A percentile compares a stretch with the other conserved stretches of the same genome.
phyloP scores from a whole-genome alignment of 768 basidiomycete genomes.

The Trichaptum fuscoviolaceum region DNA sequence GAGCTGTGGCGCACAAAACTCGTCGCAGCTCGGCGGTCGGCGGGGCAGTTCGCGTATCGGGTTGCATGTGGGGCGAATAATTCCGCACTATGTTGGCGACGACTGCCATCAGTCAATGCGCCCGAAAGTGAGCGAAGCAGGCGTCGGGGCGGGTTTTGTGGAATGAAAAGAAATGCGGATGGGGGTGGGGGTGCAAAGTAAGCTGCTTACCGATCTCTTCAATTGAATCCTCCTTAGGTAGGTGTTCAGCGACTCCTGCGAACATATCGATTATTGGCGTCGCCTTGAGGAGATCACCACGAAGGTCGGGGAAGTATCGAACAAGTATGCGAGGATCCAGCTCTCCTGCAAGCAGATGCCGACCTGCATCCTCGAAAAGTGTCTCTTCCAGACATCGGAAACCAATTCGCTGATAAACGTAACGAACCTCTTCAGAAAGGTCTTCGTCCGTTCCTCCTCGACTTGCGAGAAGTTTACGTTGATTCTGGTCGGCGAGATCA shows the following conservation, averaged over 20 bases:
- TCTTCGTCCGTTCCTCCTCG: conserved; percentile 51
- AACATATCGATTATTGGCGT: conserved; percentile 64
- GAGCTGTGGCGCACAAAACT: conserved; percentile 58
- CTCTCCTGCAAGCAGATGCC: conserved; percentile 70
- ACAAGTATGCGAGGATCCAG: conserved; percentile 81
- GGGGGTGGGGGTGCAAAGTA: conserved; percentile 18
- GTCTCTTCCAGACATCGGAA: conserved; percentile 76
- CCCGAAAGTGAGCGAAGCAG: conserved; percentile 22
- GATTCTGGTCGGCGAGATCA: conserved; percentile 54
- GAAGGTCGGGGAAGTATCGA: conserved; percentile 74
- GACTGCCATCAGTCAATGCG: conserved; percentile 76
- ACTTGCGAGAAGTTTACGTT: conserved; percentile 50
- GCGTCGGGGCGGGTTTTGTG: conserved; percentile 16
- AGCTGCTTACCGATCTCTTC: conserved; percentile 80
- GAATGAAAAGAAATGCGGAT: conserved; percentile 19
- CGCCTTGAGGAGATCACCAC: conserved; percentile 52
- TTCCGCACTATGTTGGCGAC: conserved; percentile 85
- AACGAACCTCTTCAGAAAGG: conserved; percentile 64
- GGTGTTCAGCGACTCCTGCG: conserved; percentile 65
- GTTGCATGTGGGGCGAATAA: conserved; percentile 82
- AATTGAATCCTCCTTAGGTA: conserved; percentile 63
- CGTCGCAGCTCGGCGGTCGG: conserved; percentile 64
- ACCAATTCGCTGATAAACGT: conserved; percentile 78
- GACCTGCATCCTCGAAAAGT: conserved; percentile 77
- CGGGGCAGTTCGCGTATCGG: conserved; percentile 60